These are phyloP conservation scores for Clavariopsis aquatica DNA, from an alignment of 495 filamentous ascomycete genomes.

Conservation along the genomic window DNA sequence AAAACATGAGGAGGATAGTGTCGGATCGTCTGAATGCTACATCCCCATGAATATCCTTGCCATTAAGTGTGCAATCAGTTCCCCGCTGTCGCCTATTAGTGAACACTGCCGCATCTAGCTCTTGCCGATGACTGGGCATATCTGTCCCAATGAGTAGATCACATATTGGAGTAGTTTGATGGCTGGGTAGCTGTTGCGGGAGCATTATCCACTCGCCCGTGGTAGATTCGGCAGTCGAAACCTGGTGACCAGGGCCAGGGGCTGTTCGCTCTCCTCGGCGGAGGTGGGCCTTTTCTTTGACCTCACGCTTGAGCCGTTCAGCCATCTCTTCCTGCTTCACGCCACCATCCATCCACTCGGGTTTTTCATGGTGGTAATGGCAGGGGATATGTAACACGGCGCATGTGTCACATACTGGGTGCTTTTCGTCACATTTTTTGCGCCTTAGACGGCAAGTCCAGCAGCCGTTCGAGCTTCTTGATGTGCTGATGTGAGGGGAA, in stretches of 20 bases:
- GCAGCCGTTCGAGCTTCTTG: constrained; percentile 50
- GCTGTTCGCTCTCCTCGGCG: constrained; percentile 39
- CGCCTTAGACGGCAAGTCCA: constrained; percentile 60
- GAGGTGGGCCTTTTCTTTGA: constrained; percentile 51
- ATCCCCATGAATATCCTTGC: constrained; percentile 19
- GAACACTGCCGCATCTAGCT: background rate
- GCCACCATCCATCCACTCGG: constrained; percentile 61
- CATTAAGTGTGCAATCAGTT: constrained; percentile 1
- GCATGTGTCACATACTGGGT: constrained; percentile 53
- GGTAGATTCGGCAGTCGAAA: background rate
- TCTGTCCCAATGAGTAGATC: background rate
- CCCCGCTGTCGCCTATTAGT: background rate
- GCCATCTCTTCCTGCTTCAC: constrained; percentile 53
- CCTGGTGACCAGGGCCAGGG: background rate
- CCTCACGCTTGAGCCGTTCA: constrained; percentile 52
- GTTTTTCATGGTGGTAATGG: constrained; percentile 51
- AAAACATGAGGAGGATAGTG: constrained; percentile 48
- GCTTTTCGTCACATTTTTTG: constrained; percentile 58
- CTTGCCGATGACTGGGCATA: background rate
- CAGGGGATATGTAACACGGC: constrained; percentile 51
- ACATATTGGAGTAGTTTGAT: background rate
- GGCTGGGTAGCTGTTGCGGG: background rate
- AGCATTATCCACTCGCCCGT: background rate
- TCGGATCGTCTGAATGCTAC: constrained; percentile 40
- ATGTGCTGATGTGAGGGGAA: no score